phyloP scores from a whole-genome alignment of 176 grass and related monocot species.

The Rhipidocladum racemiflorum region DNA sequence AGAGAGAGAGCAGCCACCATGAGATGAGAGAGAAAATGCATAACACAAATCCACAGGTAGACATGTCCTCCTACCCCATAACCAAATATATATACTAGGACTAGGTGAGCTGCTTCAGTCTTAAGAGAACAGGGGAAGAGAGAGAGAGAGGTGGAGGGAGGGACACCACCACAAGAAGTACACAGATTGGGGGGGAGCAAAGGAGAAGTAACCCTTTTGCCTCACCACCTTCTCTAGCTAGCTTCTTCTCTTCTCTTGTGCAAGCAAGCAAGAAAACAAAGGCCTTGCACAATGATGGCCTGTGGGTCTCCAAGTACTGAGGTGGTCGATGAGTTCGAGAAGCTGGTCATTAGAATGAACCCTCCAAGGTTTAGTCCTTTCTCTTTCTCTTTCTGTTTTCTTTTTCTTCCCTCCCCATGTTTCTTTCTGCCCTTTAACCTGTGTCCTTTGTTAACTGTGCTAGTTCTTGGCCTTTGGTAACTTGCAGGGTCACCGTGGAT shows the following conservation, averaged over 20 bases:
- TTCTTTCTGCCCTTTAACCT: constrained; percentile 17
- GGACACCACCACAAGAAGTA: constrained; percentile 21
- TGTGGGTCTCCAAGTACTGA: constrained; percentile 66
- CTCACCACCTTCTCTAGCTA: background rate
- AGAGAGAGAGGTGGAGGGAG: background rate
- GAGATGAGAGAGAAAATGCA: background rate
- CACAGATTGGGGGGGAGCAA: constrained; percentile 39
- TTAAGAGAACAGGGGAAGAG: constrained; percentile 28
- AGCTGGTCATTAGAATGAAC: constrained; percentile 96
- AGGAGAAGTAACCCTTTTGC: constrained; percentile 35
- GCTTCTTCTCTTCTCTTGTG: background rate
- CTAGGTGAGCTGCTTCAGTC: constrained; percentile 29
- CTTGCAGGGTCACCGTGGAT: constrained; percentile 81
- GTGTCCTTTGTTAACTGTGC: constrained; percentile 8
- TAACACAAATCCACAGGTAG: constrained; percentile 37
- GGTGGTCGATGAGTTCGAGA: constrained; percentile 84
- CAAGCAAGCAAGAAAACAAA: background rate
- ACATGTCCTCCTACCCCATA: constrained; percentile 31
- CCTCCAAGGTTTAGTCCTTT: constrained; percentile 61
- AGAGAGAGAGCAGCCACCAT: background rate
- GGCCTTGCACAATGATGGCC: constrained; percentile 50
- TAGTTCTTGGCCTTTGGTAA: constrained; percentile 26
- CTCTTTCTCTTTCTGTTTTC: background rate
- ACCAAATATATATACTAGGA: constrained; percentile 41
- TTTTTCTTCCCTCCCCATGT: background rate